Evolutionary conservation across 108 stramenopile species (phyloP), one percentile per base, ranked within the genome.

Genomic region (Cyclotella cryptica): DNA sequence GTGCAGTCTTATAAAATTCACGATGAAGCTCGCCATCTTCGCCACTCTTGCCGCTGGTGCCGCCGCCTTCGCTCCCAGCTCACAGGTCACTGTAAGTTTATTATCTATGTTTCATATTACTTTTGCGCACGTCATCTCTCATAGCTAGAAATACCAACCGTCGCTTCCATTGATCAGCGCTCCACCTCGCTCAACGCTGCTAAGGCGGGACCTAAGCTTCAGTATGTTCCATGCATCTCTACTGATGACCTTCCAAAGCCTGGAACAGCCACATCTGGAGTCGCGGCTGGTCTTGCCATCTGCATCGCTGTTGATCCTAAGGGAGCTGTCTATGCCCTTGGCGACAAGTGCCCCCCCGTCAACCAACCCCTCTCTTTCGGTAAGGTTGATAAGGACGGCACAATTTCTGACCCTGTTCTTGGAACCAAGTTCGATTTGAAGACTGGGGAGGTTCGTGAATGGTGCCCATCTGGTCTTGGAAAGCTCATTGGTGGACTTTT

Each of bases 341-440:
- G 96, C 47, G 97, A 98, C 87, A 98, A 97, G 86, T 98, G 96
- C 93, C 98, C 98, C 26, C 96, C 95, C 44, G 84, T 97, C 80
- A 94, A 94, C 93, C 95, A 96, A 84, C 98, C 98, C 63, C 92
- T 97, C 71, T 95, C 94, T 27, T 95, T 96, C 85, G 96, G 98
- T 66, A 93, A 90, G 67, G 96, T 98, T 46, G 75, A 72, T 30
- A 69, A 54, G 39, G 90, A 91, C 72, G 92, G 93, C 55, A 84
- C 86, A 83, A 96, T 98, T 85, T 78, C 89, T 72, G 96, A 97
- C 77, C 97, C 97, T 39, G 94, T 98, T 46, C 90, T 95, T 57
- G 96, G 96, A 84, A 96, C 97, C 85, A 91, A 92, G 73, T 96
- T 98, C 90, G 79, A 79, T 88, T 83, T 98, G 69, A 96, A 98